Base-by-base conservation (phyloP, 1,284 basidiomycete species). In the Ustanciosporium gigantosporum region DNA sequence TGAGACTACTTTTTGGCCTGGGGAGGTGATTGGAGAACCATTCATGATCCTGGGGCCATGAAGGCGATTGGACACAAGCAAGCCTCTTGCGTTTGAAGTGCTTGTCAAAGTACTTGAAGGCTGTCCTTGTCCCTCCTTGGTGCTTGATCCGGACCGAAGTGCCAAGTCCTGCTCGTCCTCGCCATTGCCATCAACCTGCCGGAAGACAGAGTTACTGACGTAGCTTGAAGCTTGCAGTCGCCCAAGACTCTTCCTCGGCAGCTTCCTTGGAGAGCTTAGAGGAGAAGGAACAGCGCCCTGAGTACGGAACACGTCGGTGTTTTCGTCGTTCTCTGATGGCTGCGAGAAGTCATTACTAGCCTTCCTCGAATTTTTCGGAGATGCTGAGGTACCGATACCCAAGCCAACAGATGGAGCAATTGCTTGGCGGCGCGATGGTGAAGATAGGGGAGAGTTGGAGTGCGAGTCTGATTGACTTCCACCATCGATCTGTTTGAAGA, bases 31-130 rank as follows among this genome's bases (percentile, higher is more conserved):
- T 8, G 55, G 46, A 3, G 55, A 53, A 38, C 13, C 46, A 7
- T 39, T 29, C 50, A 53, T 57, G 37, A 49, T 45, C 16, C 69
- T 51, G 4, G 91, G 91, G 2, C 91, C 92, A 65, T 88, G 87
- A 41, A 92, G 83, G 27, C 90, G 84, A 62, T 85, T 85, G 0
- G 88, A 88, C 19, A 89, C 87, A 37, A 92, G 84, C 0, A 86
- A 86, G 4, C 89, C 86, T 87, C 86, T 6, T 81, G 73, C 27
- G 3, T 46, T 34, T 1, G 46, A 45, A 22, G 44, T 46, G 9
- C 27, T 16, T 20, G 25, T 40, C 0, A 24, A 25, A 23, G 52
- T 3, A 36, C 22, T 17, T 41, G 34, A 15, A 19, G 36, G 13
- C 17, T 13, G 9, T 9, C 14, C 8, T 19, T 9, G 32, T 19